Evolutionary conservation across 768 basidiomycete species (phyloP), one percentile per base, ranked within the genome.

Genomic region (Clitopilus hobsonii): DNA sequence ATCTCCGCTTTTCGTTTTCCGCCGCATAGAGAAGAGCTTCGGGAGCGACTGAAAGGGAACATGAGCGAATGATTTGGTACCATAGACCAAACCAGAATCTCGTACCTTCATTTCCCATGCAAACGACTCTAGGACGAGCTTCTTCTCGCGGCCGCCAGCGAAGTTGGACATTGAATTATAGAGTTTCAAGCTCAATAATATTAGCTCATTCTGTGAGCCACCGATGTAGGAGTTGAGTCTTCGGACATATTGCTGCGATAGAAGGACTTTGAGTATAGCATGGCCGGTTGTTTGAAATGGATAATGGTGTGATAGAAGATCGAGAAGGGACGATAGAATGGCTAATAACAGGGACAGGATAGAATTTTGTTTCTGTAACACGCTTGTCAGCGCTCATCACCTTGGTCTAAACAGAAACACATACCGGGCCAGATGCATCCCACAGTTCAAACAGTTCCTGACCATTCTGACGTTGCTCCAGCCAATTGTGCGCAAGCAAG

Each of bases 101-200:
- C 69, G 1, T 52, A 85, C 91, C 76, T 91, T 92, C 26, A 78
- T 75, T 55, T 89, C 89, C 91, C 91, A 93, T 5, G 82, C 80
- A 67, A 93, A 90, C 0, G 74, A 74, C 53, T 91, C 90, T 24
- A 86, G 67, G 1, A 89, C 74, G 0, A 73, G 62, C 58, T 81
- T 86, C 51, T 80, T 76, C 58, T 91, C 88, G 22, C 77, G 69
- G 16, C 89, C 88, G 22, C 86, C 79, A 1, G 78, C 85, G 63
- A 87, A 91, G 0, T 67, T 64, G 1, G 86, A 84, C 60, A 91
- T 75, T 0, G 72, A 68, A 56, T 82, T 77, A 63, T 83, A 84
- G 16, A 91, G 65, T 60, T 84, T 87, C 54, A 94, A 67, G 0
- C 86, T 80, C 0, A 80, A 78, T 6, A 93, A 73, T 23, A 86